Conservation (phyloP, 2,329 filamentous ascomycete species). For the Cordyceps fumosorosea region DNA sequence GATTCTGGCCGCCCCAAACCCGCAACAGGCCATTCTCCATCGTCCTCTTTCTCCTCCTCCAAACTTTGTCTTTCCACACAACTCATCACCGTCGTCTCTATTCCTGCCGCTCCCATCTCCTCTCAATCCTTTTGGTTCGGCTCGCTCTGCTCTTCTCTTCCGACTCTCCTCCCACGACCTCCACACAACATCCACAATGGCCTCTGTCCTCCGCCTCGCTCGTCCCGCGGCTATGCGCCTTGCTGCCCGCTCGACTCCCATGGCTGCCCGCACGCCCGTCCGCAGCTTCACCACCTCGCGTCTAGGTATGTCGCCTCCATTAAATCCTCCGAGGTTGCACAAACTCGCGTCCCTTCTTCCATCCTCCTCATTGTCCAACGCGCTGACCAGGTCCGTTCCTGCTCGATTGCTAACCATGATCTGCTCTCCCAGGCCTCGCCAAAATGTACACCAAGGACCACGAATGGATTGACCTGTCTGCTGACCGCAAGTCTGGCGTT, state of each 20-base stretch:
- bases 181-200: conserved; percentile 37
- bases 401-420: neutral
- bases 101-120: neutral
- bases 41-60: conserved; percentile 2
- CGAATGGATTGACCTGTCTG: conserved; percentile 91
- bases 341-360: neutral
- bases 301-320: conserved; percentile 25
- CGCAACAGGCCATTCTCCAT: conserved; percentile 10
- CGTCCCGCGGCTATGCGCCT: conserved; percentile 38
- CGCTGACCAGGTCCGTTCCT: neutral
- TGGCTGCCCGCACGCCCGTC: conserved; percentile 33
- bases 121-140: neutral
- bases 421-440: conserved; percentile 41
- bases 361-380: neutral
- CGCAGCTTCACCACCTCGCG: conserved; percentile 34
- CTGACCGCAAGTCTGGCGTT: conserved; percentile 73
- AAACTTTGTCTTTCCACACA: conserved; percentile 10
- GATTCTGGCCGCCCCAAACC: conserved; percentile 5
- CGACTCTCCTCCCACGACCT: neutral
- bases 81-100: neutral
- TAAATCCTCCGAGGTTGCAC: neutral
- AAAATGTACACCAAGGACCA: conserved; percentile 96
- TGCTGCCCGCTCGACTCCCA: conserved; percentile 29
- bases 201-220: conserved; percentile 50
- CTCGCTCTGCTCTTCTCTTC: neutral